phyloP scores from a whole-genome alignment of 345 rosid genomes.

The Combretum micranthum region DNA sequence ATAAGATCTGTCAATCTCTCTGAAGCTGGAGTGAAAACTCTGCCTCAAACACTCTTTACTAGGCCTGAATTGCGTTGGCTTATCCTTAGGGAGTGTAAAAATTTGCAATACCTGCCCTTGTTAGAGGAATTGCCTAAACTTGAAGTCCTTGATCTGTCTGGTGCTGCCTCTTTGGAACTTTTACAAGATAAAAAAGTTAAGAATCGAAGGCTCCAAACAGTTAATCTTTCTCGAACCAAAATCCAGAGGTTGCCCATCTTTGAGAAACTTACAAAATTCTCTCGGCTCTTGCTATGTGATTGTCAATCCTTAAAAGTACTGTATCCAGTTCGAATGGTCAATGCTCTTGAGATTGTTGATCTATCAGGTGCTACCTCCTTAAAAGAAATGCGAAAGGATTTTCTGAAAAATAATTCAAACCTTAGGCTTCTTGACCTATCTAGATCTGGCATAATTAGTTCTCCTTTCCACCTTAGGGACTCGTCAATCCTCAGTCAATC shows the following conservation, averaged over 20 bases:
- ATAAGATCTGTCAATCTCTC: constrained; percentile 1
- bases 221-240: background rate
- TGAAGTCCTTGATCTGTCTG: constrained; percentile 5
- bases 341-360: background rate
- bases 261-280: background rate
- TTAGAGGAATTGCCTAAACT: background rate
- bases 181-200: background rate
- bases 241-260: background rate
- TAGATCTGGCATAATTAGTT: background rate
- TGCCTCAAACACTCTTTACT: background rate
- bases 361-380: background rate
- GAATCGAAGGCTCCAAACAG: background rate
- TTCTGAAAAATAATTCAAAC: background rate
- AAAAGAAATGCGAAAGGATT: background rate
- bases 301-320: background rate
- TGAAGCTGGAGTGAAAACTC: background rate
- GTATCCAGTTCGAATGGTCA: background rate
- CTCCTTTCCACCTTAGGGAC: background rate
- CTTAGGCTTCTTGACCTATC: constrained; percentile 1
- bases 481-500: background rate
- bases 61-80: background rate
- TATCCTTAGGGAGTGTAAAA: background rate
- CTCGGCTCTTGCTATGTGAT: background rate
- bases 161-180: background rate
- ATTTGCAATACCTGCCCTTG: too few species aligned